Conservation (phyloP, 345 rosid species). For the Arabis hirsuta region DNA sequence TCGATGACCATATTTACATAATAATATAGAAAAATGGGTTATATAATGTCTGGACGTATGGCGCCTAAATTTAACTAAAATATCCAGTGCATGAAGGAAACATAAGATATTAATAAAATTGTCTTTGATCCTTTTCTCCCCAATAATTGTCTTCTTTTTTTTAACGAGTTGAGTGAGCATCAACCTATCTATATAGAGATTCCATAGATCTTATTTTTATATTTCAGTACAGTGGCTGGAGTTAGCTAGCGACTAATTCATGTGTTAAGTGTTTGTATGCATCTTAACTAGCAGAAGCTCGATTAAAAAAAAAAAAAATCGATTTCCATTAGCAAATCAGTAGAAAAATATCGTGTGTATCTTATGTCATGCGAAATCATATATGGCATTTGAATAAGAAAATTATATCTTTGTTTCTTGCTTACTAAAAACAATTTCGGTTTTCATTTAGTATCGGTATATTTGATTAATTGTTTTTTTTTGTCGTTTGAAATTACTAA, state of each 20-base stretch:
- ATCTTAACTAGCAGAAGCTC: neutral
- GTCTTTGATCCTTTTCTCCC: neutral
- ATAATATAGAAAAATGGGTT: too few relatives aligned
- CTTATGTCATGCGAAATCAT: neutral
- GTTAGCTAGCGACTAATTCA: neutral
- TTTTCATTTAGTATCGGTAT: too few relatives aligned
- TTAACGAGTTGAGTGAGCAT: constrained; percentile 24
- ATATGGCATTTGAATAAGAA: neutral
- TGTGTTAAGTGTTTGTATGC: neutral
- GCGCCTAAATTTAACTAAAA: neutral
- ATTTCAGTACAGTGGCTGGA: neutral
- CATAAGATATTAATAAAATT: neutral
- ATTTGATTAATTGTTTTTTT: too few relatives aligned
- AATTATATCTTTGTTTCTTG: too few relatives aligned
- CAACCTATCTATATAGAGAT: neutral
- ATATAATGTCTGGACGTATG: too few relatives aligned
- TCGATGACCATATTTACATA: too few relatives aligned
- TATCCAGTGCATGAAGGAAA: neutral
- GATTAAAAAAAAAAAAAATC: too few relatives aligned
- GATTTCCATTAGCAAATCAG: neutral
- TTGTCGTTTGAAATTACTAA: too few relatives aligned
- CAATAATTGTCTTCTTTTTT: constrained; percentile 25
- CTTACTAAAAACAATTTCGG: too few relatives aligned
- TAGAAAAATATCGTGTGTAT: neutral
- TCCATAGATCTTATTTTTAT: constrained; percentile 1